Conservation (phyloP, 176 grass and related monocot genomes). For the Triticum turgidum region DNA sequence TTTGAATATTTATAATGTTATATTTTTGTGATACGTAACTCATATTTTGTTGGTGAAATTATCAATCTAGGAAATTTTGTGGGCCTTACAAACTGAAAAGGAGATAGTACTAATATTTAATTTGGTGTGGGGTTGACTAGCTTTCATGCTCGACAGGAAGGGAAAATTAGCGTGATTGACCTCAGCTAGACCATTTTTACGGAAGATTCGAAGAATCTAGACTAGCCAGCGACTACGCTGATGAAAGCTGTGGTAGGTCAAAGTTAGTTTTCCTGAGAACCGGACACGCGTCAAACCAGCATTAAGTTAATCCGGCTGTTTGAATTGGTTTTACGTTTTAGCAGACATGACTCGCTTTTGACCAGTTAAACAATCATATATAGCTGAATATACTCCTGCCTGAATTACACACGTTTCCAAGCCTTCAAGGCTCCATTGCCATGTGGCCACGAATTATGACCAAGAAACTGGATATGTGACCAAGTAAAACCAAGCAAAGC, state of each 20-base stretch:
- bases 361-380: background rate
- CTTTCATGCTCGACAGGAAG: background rate
- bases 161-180: background rate
- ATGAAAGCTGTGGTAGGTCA: background rate
- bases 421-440: background rate
- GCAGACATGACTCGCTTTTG: background rate
- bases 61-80: no score
- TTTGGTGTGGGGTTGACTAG: no score
- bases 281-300: background rate
- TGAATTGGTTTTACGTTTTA: conserved; percentile 17
- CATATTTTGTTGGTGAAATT: no score
- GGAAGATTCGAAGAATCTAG: background rate
- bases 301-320: background rate
- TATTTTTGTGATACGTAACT: no score
- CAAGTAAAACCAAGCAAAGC: background rate
- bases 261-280: background rate
- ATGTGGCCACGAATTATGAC: background rate
- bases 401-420: background rate
- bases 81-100: no score
- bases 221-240: background rate
- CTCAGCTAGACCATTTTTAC: background rate
- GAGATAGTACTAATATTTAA: no score
- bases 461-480: background rate
- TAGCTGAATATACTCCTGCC: background rate
- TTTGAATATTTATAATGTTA: no score